Conservation (phyloP, 306 rosid species). For the Senna tora region DNA sequence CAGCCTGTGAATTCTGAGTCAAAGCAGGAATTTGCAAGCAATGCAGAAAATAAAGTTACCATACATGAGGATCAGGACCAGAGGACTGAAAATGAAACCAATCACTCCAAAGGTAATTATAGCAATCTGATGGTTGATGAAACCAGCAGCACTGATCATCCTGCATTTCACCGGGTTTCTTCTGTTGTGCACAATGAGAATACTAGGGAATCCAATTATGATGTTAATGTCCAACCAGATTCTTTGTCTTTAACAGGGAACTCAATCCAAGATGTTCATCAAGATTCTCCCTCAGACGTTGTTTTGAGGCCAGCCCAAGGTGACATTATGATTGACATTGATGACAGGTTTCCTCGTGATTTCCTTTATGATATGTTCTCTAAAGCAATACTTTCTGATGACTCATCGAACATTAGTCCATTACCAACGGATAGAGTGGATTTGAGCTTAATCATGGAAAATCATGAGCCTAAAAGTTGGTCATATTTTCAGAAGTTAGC, state of each 20-base stretch:
- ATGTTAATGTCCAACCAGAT: slow-evolving; percentile 39
- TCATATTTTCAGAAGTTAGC: slow-evolving; percentile 88
- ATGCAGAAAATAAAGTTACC: slow-evolving; percentile 43
- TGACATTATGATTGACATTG: slow-evolving; percentile 80
- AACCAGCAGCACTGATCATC: slow-evolving; percentile 44
- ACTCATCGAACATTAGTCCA: slow-evolving; percentile 52
- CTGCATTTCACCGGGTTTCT: slow-evolving; percentile 40
- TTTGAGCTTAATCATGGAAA: slow-evolving; percentile 76
- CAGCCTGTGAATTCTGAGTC: slow-evolving; percentile 49
- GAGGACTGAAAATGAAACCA: slow-evolving; percentile 44
- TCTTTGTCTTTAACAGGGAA: slow-evolving; percentile 46
- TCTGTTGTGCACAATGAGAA: slow-evolving; percentile 53
- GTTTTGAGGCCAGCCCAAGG: slow-evolving; percentile 60
- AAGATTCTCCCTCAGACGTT: slow-evolving; percentile 45
- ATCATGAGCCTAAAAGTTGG: slow-evolving; percentile 83
- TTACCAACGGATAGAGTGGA: slow-evolving; percentile 80
- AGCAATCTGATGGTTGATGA: slow-evolving; percentile 45
- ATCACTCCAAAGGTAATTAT: slow-evolving; percentile 39
- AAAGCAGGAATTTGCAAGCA: slow-evolving; percentile 41
- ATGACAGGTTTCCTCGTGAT: slow-evolving; percentile 87
- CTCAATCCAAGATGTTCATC: slow-evolving; percentile 46
- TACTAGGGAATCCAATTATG: slow-evolving; percentile 36
- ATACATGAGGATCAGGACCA: slow-evolving; percentile 46
- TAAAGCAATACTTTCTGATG: slow-evolving; percentile 74
- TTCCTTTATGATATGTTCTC: slow-evolving; percentile 87